Evolutionary conservation across 768 basidiomycete genomes (phyloP).

Genomic region (Boletus pseudopeckii): DNA sequence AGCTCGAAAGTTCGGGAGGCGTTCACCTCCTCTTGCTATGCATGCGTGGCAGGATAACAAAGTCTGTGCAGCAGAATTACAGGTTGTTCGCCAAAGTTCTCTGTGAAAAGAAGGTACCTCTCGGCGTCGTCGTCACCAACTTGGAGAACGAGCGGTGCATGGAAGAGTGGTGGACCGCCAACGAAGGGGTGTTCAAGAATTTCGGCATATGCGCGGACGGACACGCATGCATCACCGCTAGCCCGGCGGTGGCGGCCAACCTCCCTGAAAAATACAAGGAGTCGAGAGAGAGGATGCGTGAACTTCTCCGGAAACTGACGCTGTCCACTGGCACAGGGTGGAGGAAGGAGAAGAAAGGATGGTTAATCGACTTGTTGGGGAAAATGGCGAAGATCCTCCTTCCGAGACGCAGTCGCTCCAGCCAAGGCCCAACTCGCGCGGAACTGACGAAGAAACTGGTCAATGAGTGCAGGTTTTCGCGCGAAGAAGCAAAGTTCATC

Average conservation of each 20-base stretch:
- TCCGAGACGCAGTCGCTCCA: background rate
- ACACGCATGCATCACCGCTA: slow-evolving; percentile 42
- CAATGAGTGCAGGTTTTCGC: slow-evolving; percentile 17
- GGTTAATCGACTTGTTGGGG: slow-evolving; percentile 19
- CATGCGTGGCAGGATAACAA: slow-evolving; percentile 38
- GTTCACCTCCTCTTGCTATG: slow-evolving; percentile 39
- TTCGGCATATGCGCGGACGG: slow-evolving; percentile 30
- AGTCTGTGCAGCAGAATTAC: slow-evolving; percentile 37
- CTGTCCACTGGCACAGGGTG: slow-evolving; percentile 5
- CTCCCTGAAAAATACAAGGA: slow-evolving; percentile 30
- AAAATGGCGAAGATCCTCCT: slow-evolving; percentile 20
- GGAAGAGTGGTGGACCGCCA: slow-evolving; percentile 39
- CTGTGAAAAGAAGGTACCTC: slow-evolving; percentile 37
- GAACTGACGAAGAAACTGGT: slow-evolving; percentile 12
- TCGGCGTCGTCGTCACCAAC: slow-evolving; percentile 37
- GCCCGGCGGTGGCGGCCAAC: slow-evolving; percentile 18
- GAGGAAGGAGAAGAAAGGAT: slow-evolving; percentile 15
- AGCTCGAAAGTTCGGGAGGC: slow-evolving; percentile 31
- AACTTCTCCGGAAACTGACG: slow-evolving; percentile 12
- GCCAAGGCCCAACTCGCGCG: background rate
- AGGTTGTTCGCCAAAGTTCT: slow-evolving; percentile 37
- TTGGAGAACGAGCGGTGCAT: slow-evolving; percentile 36
- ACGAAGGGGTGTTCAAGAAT: slow-evolving; percentile 29
- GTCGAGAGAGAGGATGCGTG: slow-evolving; percentile 26
- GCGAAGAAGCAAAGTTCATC: slow-evolving; percentile 14